These are phyloP conservation scores for Ceratobasidium sp. DNA, from an alignment of 1,284 basidiomycete species.

Conservation along the genomic window DNA sequence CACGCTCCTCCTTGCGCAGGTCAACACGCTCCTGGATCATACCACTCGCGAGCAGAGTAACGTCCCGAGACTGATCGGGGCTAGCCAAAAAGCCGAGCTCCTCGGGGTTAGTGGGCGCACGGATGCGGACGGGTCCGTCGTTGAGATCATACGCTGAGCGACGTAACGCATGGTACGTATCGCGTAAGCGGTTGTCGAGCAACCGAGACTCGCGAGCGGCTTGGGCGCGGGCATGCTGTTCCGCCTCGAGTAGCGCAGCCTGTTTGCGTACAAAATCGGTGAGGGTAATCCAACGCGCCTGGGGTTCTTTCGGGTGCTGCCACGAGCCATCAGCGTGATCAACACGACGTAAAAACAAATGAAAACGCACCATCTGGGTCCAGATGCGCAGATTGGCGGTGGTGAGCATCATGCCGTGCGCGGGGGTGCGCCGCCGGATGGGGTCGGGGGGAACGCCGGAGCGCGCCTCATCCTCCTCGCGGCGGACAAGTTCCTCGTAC, in stretches of 20 bases:
- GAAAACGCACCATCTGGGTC: slow-evolving; percentile 76
- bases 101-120: slow-evolving; percentile 59
- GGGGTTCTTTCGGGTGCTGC: slow-evolving; percentile 82
- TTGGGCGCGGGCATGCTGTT: slow-evolving; percentile 75
- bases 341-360: slow-evolving; percentile 35
- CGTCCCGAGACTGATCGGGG: slow-evolving; percentile 64
- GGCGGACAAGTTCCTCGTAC: slow-evolving; percentile 80
- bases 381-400: slow-evolving; percentile 88
- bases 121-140: slow-evolving; percentile 65
- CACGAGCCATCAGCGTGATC: slow-evolving; percentile 20
- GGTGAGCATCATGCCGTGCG: slow-evolving; percentile 74
- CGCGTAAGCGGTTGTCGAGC: slow-evolving; percentile 76
- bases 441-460: slow-evolving; percentile 48
- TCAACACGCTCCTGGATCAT: slow-evolving; percentile 88
- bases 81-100: slow-evolving; percentile 26
- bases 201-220: slow-evolving; percentile 79
- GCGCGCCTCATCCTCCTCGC: slow-evolving; percentile 76
- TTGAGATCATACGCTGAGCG: slow-evolving; percentile 74
- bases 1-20: slow-evolving; percentile 80
- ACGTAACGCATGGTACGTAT: slow-evolving; percentile 78
- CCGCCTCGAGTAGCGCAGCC: slow-evolving; percentile 75
- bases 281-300: slow-evolving; percentile 77
- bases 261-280: slow-evolving; percentile 77
- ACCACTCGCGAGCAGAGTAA: slow-evolving; percentile 83
- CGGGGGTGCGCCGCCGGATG: slow-evolving; percentile 59